Percentiles rank a stretch among this genome's conserved stretches.
Evolutionary conservation across 2,329 filamentous ascomycete species (phyloP).

Genomic region (Orbilia javanica): DNA sequence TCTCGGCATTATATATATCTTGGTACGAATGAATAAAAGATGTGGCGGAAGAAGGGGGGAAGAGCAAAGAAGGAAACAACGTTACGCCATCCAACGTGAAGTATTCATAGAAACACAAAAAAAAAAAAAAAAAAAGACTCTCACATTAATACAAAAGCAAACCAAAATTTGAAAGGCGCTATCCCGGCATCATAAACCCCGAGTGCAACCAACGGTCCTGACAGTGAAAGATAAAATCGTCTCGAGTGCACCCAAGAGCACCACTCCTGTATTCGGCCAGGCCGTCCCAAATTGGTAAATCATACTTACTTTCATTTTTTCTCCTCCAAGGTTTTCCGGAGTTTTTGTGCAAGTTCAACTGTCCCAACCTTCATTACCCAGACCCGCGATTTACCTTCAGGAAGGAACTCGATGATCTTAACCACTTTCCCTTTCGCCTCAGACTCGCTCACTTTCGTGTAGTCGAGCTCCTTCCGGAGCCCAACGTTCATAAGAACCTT

Average conservation of each 20-base stretch:
- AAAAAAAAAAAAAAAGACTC: not conserved
- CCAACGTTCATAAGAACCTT: slow-evolving; percentile 62
- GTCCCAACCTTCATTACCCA: slow-evolving; percentile 61
- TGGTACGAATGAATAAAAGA: not conserved
- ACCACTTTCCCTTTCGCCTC: slow-evolving; percentile 59
- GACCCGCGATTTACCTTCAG: slow-evolving; percentile 48
- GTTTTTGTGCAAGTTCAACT: slow-evolving; percentile 58
- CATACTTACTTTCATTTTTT: slow-evolving; percentile 52
- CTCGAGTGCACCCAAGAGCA: not conserved
- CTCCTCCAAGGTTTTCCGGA: slow-evolving; percentile 59
- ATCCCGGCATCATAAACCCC: too few species aligned
- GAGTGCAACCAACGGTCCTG: not conserved
- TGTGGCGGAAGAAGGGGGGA: not conserved
- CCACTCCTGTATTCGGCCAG: not conserved
- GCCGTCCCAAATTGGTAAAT: not conserved
- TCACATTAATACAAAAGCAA: not conserved
- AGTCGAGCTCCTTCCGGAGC: slow-evolving; percentile 59
- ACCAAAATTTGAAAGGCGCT: not conserved
- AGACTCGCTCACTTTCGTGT: slow-evolving; percentile 53
- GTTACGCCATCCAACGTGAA: slow-evolving; percentile 14
- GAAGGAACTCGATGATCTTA: slow-evolving; percentile 60
- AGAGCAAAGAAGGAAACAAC: slow-evolving; percentile 8
- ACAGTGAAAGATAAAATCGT: not conserved
- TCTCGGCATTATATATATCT: not conserved
- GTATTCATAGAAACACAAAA: not conserved